Base-by-base conservation (phyloP, 805 yeast species). In the Starmerella apis region DNA sequence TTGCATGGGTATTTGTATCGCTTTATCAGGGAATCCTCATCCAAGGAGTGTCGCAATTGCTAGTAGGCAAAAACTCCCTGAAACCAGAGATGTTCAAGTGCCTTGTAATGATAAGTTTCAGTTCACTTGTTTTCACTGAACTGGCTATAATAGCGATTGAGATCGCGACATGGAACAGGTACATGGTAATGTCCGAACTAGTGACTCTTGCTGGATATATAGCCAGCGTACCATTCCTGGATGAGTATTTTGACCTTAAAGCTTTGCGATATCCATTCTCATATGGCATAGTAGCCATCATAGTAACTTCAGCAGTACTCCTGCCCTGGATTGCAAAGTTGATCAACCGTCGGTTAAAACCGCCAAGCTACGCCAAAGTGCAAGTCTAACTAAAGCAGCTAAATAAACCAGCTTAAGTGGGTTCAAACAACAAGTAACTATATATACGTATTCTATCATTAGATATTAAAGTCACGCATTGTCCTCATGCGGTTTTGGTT, bases 361-460 rank as follows among this genome's bases (percentile, higher is more conserved):
- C 98, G 3, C 98, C 98, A 28, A 86, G 86, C 62, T 92, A 92
- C 65, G 96, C 96, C 8, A 92, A 92, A 65, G 97, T 92, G 37
- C 97, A 88, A 65, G 59, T 55, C 2, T 53, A 48, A 33, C 19
- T 11, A 16, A n/a, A n/a, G n/a, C n/a, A n/a, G n/a, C n/a, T n/a
- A n/a, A n/a, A n/a, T n/a, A n/a, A n/a, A n/a, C n/a, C n/a, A n/a
- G n/a, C n/a, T n/a, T n/a, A n/a, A n/a, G n/a, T n/a, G n/a, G n/a
- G n/a, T n/a, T n/a, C n/a, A n/a, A n/a, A n/a, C n/a, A n/a, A n/a
- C n/a, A n/a, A n/a, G n/a, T n/a, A n/a, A n/a, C n/a, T n/a, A n/a
- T n/a, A n/a, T n/a, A n/a, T n/a, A n/a, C n/a, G n/a, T n/a, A n/a
- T n/a, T n/a, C n/a, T n/a, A n/a, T n/a, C n/a, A n/a, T n/a, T n/a